Base-by-base conservation (phyloP, 2,329 filamentous ascomycete genomes). In the Fonsecaea pedrosoi region DNA sequence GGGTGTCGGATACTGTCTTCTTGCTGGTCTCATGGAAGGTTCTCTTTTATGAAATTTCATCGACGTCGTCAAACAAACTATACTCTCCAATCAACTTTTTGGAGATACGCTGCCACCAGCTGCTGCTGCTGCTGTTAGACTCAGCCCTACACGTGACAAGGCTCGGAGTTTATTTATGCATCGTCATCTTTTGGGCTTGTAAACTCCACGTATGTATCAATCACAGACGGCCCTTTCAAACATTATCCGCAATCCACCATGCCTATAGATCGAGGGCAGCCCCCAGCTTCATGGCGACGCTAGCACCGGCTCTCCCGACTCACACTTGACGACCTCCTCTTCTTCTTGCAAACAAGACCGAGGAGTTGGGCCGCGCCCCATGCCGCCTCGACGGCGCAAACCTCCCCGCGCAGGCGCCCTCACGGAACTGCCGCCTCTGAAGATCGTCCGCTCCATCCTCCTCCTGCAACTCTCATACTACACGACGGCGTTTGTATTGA, bases 381-480 rank as follows among this genome's bases (percentile, higher is more conserved):
- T 86, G 84, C 78, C 83, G 71, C 83, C 83, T 68, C 83, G 85
- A 62, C 81, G 82, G 73, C 86, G 88, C 72, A 85, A 86, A 64
- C 87, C 86, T 70, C 87, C 87, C 71, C 85, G 87, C 73, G 85
- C 88, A 60, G 88, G 89, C 77, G 86, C 87, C 66, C 84, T 90
- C 71, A 85, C 85, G 60, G 88, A 90, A 75, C 86, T 90, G 60
- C 85, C 88, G 53, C 89, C 89, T 54, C 81, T 88, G 67, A 87
- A 87, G 74, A 90, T 91, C 77, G 78, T 90, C 67, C 84, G 84
- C 56, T 89, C 90, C 78, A 91, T 91, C 73, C 69, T 87, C 65
- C 74, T 89, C 50, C 83, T 91, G 5, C 89, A 91, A 75, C 74
- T 84, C 53, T 84, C 84, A 69, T 91, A 89, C 79, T 91, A 91